Evolutionary conservation across 768 basidiomycete genomes (phyloP).

Genomic region (Mycena floridula): DNA sequence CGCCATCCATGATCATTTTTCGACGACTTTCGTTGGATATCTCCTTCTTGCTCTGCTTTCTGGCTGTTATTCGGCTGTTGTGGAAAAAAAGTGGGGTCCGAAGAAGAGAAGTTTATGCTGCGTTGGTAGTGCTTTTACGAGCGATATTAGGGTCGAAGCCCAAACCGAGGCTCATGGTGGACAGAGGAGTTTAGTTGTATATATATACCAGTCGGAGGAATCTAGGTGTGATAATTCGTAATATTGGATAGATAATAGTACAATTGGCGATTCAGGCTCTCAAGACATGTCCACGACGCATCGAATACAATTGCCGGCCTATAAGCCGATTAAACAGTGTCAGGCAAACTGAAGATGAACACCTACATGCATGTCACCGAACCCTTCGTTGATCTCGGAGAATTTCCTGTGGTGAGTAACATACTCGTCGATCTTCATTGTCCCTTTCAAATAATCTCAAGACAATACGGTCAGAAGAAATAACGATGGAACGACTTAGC

Average conservation of each 20-base stretch:
- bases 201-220: no score
- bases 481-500: slow-evolving; percentile 4
- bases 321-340: not conserved
- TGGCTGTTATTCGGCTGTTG: slow-evolving; percentile 47
- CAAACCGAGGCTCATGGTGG: slow-evolving; percentile 37
- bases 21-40: slow-evolving; percentile 74
- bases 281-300: slow-evolving; percentile 89
- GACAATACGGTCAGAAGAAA: not conserved
- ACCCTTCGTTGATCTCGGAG: slow-evolving; percentile 77
- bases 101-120: slow-evolving; percentile 59
- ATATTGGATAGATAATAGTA: slow-evolving; percentile 10
- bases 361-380: slow-evolving; percentile 96
- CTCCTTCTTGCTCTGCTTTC: slow-evolving; percentile 62
- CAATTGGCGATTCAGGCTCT: slow-evolving; percentile 11
- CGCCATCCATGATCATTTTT: slow-evolving; percentile 62
- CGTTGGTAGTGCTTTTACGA: slow-evolving; percentile 62
- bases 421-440: slow-evolving; percentile 91
- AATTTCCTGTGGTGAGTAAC: slow-evolving; percentile 81
- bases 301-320: slow-evolving; percentile 88
- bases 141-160: slow-evolving; percentile 57
- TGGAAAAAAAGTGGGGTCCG: slow-evolving; percentile 71
- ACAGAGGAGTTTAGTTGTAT: slow-evolving; percentile 49
- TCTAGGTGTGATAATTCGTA: no score
- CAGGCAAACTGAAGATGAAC: not conserved
- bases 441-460: slow-evolving; percentile 77